Evolutionary conservation across 2,329 filamentous ascomycete species (phyloP).

Genomic region (Ilyonectria mors-panacis): DNA sequence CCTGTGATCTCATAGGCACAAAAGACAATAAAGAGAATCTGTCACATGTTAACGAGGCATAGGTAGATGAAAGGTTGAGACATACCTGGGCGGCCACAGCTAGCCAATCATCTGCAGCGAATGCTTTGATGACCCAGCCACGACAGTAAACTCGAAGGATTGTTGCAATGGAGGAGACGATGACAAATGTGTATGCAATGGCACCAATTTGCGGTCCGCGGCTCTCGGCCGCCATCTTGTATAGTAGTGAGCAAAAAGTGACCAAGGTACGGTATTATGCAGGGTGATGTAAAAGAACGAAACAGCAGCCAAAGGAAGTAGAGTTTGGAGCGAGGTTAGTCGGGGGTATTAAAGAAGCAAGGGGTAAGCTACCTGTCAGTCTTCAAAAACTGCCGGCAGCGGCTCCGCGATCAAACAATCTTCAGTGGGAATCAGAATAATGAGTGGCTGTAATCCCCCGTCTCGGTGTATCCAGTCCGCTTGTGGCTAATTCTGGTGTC

Average conservation of each 20-base stretch:
- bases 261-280: not conserved
- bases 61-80: not conserved
- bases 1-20: conserved; percentile 48
- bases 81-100: conserved; percentile 51
- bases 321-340: not conserved
- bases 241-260: not conserved
- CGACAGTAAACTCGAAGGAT: conserved; percentile 52
- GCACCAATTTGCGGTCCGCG: conserved; percentile 41
- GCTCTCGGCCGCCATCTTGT: conserved; percentile 12
- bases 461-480: not conserved
- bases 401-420: not conserved
- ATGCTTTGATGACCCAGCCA: conserved; percentile 51
- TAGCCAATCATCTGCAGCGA: conserved; percentile 53
- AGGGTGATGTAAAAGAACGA: not conserved
- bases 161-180: conserved; percentile 52
- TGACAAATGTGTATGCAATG: conserved; percentile 51
- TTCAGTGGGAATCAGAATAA: not conserved
- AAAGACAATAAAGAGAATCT: conserved; percentile 45
- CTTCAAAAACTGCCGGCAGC: not conserved
- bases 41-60: not conserved
- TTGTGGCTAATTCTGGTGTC: no score
- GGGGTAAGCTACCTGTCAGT: not conserved
- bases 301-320: not conserved
- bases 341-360: not conserved
- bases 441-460: not conserved